Conservation (phyloP, 306 rosid genomes). For the Hylodesmum podocarpum region DNA sequence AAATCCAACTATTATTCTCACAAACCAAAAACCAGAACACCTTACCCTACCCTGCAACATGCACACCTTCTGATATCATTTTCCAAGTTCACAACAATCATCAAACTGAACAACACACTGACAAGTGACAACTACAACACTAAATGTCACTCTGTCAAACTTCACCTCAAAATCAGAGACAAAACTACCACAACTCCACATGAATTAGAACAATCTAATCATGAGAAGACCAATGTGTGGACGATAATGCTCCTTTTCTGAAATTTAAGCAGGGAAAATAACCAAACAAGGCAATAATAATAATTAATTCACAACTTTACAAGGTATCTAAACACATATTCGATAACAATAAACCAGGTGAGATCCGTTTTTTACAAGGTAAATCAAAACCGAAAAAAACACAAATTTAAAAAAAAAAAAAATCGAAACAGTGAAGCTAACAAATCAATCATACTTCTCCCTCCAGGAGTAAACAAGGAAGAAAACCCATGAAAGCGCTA, state of each 20-base stretch:
- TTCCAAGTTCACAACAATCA: background rate
- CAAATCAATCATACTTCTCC: slow-evolving; percentile 95
- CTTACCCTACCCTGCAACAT: background rate
- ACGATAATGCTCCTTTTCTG: no score
- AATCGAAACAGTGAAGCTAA: background rate
- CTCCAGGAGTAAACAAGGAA: slow-evolving; percentile 87
- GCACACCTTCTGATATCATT: background rate
- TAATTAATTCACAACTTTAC: slow-evolving; percentile 18
- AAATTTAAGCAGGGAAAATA: no score
- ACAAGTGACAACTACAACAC: no score
- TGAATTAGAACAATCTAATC: background rate
- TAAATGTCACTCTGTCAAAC: background rate
- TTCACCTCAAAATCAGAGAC: background rate
- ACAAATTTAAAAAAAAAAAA: background rate
- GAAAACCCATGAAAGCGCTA: slow-evolving; percentile 87
- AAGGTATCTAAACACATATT: slow-evolving; percentile 12
- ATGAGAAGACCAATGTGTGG: no score
- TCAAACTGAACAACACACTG: no score
- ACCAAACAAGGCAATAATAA: no score
- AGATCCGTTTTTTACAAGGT: slow-evolving; percentile 38
- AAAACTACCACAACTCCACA: background rate
- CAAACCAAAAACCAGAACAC: background rate
- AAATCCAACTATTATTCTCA: background rate
- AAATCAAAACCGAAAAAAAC: slow-evolving; percentile 20
- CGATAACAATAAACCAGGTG: slow-evolving; percentile 11